These are phyloP conservation scores for Cutaneotrichosporon cutaneum DNA, from an alignment of 1,284 basidiomycete genomes.

Conservation along the genomic window DNA sequence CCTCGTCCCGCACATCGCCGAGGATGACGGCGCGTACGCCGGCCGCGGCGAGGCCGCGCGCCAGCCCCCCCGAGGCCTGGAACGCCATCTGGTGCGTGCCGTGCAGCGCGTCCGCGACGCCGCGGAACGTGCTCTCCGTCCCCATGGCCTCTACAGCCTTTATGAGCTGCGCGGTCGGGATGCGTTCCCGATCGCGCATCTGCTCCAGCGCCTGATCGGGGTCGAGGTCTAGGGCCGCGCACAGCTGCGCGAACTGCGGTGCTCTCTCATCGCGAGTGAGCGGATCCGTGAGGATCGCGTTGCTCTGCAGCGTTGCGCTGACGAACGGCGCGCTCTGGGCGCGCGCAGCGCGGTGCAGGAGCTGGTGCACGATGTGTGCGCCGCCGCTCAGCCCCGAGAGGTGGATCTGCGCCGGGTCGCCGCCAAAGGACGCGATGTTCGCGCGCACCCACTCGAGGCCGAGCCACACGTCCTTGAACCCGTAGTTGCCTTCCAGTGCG, in stretches of 20 bases:
- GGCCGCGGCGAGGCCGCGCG: conserved; percentile 58
- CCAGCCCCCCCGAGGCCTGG: conserved; percentile 65
- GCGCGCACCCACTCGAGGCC: conserved; percentile 62
- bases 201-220: conserved; percentile 58
- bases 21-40: conserved; percentile 64
- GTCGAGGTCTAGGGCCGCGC: conserved; percentile 60
- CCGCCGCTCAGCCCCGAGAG: conserved; percentile 69
- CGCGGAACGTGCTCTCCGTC: conserved; percentile 66
- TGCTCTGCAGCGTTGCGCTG: conserved; percentile 67
- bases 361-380: conserved; percentile 70
- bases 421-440: conserved; percentile 64
- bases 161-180: conserved; percentile 59
- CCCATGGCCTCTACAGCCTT: conserved; percentile 58
- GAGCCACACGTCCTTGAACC: conserved; percentile 75
- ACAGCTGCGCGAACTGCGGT: conserved; percentile 64
- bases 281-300: conserved; percentile 61
- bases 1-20: conserved; percentile 66
- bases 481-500: conserved; percentile 64
- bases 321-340: conserved; percentile 61
- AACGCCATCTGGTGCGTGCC: conserved; percentile 61
- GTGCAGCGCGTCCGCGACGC: conserved; percentile 58
- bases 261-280: conserved; percentile 59
- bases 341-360: conserved; percentile 68
- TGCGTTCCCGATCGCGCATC: conserved; percentile 58
- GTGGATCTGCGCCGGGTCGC: conserved; percentile 58